Evolutionary conservation across 768 basidiomycete species (phyloP), one percentile per base, ranked within the genome.

Genomic region (Leccinum subtestaceum): DNA sequence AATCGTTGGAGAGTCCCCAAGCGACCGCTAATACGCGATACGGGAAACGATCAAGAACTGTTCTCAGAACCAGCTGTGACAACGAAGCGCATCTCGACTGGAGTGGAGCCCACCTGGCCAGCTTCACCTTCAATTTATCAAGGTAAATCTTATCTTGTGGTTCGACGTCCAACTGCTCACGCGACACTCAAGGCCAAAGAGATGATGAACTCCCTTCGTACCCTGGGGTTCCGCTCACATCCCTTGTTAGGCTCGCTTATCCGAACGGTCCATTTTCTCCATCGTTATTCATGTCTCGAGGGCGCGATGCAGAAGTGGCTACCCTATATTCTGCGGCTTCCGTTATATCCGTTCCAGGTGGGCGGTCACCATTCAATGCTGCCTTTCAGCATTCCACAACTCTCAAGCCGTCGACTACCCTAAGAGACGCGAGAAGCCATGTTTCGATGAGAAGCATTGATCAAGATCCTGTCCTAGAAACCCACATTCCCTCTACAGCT

Each of bases 261-360:
- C 84, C 88, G 5, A 83, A 88, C 64, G 84, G 85, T 58, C 76
- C 84, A 1, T 87, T 84, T 67, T 74, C 81, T 0, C 75, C 80
- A 2, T 71, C 76, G 12, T 62, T 67, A 36, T 57, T 65, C 34
- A 43, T 60, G 46, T 56, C 70, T 45, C 76, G 80, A 34, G 75
- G 77, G 12, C 79, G 80, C 19, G 92, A 93, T 71, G 80, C 88
- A 1, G 93, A 95, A 53, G 88, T 91, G 10, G 89, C 91, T 17
- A 93, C 91, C 4, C 77, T 93, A 5, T 94, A 93, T 71, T 90
- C 90, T n/a, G 90, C 90, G 0, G 90, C 89, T 5, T 91, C 88
- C 2, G 78, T 93, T 23, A 83, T 85, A 75, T 89, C 88, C 27
- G 81, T 92, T 29, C 83, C 87, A 6, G 72, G 76, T 23, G 76